Percentiles rank a stretch among this genome's conserved stretches.
phyloP scores from a whole-genome alignment of 2,329 filamentous ascomycete genomes.

The Exserohilum turcica region DNA sequence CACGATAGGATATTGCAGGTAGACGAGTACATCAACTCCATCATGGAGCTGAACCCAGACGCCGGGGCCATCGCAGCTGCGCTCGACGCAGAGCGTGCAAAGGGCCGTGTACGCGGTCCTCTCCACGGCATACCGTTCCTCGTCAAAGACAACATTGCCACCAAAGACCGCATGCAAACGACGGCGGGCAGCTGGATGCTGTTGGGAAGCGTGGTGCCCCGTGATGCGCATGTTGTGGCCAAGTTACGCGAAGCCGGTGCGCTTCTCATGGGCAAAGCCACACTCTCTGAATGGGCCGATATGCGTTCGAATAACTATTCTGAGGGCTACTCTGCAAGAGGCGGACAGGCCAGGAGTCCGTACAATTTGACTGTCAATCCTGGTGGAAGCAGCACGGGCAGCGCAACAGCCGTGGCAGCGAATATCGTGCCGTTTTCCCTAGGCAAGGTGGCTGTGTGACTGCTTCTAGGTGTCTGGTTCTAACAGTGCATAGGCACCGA shows the following conservation, averaged over 20 bases:
- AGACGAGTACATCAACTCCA: slow-evolving; percentile 65
- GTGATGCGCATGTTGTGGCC: slow-evolving; percentile 69
- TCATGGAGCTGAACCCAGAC: slow-evolving; percentile 73
- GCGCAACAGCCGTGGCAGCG: slow-evolving; percentile 66
- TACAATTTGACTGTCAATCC: slow-evolving; percentile 72
- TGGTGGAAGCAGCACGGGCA: slow-evolving; percentile 71
- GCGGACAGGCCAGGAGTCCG: slow-evolving; percentile 48
- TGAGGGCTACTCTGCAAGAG: slow-evolving; percentile 41
- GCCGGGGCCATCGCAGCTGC: slow-evolving; percentile 63
- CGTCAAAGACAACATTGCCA: slow-evolving; percentile 66
- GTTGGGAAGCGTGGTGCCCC: slow-evolving; percentile 67
- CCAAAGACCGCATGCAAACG: slow-evolving; percentile 72
- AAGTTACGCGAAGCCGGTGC: slow-evolving; percentile 69
- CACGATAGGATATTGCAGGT: slow-evolving; percentile 65
- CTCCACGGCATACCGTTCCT: slow-evolving; percentile 78
- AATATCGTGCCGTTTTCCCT: slow-evolving; percentile 68
- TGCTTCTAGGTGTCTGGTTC: neutral
- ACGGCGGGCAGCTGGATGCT: slow-evolving; percentile 73
- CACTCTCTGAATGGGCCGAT: slow-evolving; percentile 72
- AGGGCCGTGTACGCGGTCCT: slow-evolving; percentile 64
- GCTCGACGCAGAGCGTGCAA: slow-evolving; percentile 64
- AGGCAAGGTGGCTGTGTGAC: slow-evolving; percentile 47
- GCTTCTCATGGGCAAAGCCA: slow-evolving; percentile 70
- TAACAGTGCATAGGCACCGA: slow-evolving; percentile 57
- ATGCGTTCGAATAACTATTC: slow-evolving; percentile 44